A percentile compares a stretch with the other conserved stretches of the same genome.
phyloP scores from a whole-genome alignment of 2,329 filamentous ascomycete genomes.

The Dactylella cylindrospora region DNA sequence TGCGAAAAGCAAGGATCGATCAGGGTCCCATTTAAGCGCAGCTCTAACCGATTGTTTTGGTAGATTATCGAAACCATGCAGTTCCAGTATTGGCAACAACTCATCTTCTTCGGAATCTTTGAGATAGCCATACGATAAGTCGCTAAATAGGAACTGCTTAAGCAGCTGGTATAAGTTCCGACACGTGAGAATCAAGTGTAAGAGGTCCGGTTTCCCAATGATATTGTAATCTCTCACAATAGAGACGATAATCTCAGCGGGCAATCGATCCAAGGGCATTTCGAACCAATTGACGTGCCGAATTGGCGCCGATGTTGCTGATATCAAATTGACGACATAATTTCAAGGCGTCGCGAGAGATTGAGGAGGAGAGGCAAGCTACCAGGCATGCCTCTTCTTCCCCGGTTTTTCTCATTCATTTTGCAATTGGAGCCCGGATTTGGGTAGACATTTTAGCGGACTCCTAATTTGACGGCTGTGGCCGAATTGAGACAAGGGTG shows the following conservation, averaged over 20 bases:
- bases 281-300: neutral
- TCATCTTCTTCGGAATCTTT: constrained; percentile 2
- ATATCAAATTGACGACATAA: constrained; percentile 6
- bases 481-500: too few relatives aligned
- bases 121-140: constrained; percentile 24
- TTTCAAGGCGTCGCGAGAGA: constrained; percentile 8
- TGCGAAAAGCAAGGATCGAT: constrained; percentile 5
- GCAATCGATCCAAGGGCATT: constrained; percentile 29
- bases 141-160: constrained; percentile 14
- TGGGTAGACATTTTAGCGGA: too few relatives aligned
- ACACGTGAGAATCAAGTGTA: constrained; percentile 21
- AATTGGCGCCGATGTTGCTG: neutral
- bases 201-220: constrained; percentile 16
- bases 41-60: neutral
- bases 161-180: constrained; percentile 17
- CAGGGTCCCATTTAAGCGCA: neutral
- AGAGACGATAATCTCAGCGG: constrained; percentile 26
- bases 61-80: constrained; percentile 17
- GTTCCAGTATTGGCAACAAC: constrained; percentile 5
- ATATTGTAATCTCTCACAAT: constrained; percentile 18
- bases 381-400: too few relatives aligned
- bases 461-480: too few relatives aligned
- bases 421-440: too few relatives aligned
- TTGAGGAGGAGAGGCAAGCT: too few relatives aligned
- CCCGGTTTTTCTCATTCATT: too few relatives aligned